Conservation (phyloP, 768 basidiomycete genomes). For the Lentinula lateritia region DNA sequence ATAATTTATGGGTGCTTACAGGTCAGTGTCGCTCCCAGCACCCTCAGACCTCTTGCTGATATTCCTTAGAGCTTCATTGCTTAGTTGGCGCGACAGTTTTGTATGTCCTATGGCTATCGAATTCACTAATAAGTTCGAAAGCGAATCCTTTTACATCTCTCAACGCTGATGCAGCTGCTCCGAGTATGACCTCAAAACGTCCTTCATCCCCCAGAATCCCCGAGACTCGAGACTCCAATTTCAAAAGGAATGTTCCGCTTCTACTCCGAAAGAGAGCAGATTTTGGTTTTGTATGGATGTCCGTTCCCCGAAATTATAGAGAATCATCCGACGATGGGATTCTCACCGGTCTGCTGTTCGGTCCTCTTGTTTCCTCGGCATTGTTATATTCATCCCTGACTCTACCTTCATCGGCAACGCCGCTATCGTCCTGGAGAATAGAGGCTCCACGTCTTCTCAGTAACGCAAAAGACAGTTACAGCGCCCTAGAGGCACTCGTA, state of each 20-base stretch:
- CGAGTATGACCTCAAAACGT: slow-evolving; percentile 4
- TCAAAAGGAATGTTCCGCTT: slow-evolving; percentile 22
- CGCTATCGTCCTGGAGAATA: slow-evolving; percentile 65
- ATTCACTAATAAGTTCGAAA: slow-evolving; percentile 20
- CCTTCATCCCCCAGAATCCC: slow-evolving; percentile 35
- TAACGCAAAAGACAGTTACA: slow-evolving; percentile 32
- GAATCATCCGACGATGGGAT: slow-evolving; percentile 83
- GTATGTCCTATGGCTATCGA: slow-evolving; percentile 62
- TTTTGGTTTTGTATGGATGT: slow-evolving; percentile 84
- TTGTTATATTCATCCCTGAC: slow-evolving; percentile 52
- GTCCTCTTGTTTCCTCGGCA: slow-evolving; percentile 72
- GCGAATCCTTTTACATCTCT: too few species aligned
- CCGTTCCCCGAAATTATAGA: slow-evolving; percentile 85
- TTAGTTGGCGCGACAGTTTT: slow-evolving; percentile 49
- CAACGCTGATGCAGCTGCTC: background rate
- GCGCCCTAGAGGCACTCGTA: slow-evolving; percentile 49
- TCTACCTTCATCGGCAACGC: slow-evolving; percentile 19
- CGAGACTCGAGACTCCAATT: slow-evolving; percentile 42
- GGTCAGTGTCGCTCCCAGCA: slow-evolving; percentile 29
- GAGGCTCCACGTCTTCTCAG: slow-evolving; percentile 61
- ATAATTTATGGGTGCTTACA: slow-evolving; percentile 42
- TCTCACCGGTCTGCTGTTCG: slow-evolving; percentile 76
- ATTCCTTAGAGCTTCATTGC: slow-evolving; percentile 46
- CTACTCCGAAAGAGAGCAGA: slow-evolving; percentile 33
- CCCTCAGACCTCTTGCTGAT: slow-evolving; percentile 4